Base-by-base conservation (phyloP, 352 stramenopile genomes). In the Globisporangium solare region DNA sequence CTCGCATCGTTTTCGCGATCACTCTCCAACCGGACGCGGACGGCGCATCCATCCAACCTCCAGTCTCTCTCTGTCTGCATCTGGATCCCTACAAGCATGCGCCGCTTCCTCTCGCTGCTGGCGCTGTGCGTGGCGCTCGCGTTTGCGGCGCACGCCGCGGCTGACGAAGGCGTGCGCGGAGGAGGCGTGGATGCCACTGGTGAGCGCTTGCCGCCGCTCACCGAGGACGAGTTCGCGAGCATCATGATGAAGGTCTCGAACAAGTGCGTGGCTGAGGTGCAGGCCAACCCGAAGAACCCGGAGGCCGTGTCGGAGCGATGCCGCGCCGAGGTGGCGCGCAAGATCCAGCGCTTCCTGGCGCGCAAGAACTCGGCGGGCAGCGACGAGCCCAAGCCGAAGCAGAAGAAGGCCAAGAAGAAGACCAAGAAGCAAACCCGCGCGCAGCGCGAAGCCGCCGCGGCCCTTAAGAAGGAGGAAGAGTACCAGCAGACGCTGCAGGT, bases 161-260 rank as follows among this genome's bases (percentile, higher is more conserved):
- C 80, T 42, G 63, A 71, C 21, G 64, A 58, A 2, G 41, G 70
- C 0, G 65, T 84, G 51, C 68, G 71, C 12, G 80, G 82, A 60
- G 72, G 84, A 40, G 75, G 63, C 7, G 54, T 86, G 15, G 67
- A 83, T 31, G 54, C 70, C 1, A 42, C 61, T 15, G 50, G 56
- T 21, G 69, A 78, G 41, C 41, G 51, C 56, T 14, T 61, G 47
- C 76, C 78, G 39, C 61, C 70, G 14, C 61, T 91, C 53, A 80
- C 81, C 4, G 64, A 70, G 6, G 78, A 92, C 32, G 73, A 63
- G 27, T 86, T 92, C 35, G 78, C 74, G 47, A 76, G 70, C 53
- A 76, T 94, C 47, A 80, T 92, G 54, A 69, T 74, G 49, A 91
- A 90, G 68, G 62, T 92, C 27, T 87, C 81, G 54, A 73, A 71